Conservation (phyloP, 2,329 filamentous ascomycete genomes). For the Arthrobotrys musiformis region DNA sequence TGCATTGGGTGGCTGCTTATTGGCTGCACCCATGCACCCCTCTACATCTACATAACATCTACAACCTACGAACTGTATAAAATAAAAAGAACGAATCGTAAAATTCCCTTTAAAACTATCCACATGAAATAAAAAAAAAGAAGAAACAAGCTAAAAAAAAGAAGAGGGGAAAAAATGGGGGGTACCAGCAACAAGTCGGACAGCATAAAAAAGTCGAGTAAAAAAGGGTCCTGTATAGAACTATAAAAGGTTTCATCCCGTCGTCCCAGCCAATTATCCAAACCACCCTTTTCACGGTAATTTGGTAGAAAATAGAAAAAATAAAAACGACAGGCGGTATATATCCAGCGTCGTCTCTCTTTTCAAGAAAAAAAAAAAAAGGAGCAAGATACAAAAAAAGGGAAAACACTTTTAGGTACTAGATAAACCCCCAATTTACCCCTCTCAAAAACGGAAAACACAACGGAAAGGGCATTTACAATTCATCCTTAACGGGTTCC, state of each 20-base stretch:
- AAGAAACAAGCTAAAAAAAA: background rate
- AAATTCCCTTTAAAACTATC: constrained; percentile 38
- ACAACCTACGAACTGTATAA: constrained; percentile 25
- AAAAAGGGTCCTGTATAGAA: background rate
- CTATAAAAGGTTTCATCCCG: constrained; percentile 12
- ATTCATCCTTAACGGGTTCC: constrained; percentile 34
- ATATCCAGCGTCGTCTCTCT: constrained; percentile 26
- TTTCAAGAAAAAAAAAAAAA: background rate
- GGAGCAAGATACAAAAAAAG: constrained; percentile 16
- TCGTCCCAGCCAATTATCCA: constrained; percentile 17
- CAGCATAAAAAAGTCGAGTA: background rate
- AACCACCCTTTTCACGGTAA: background rate
- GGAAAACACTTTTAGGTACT: constrained; percentile 27
- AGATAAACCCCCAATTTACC: background rate
- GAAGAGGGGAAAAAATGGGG: background rate
- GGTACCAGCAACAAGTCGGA: constrained; percentile 2
- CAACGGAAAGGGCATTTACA: constrained; percentile 19
- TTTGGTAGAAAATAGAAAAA: background rate
- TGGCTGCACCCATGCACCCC: background rate
- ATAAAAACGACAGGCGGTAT: constrained; percentile 28
- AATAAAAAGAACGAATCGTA: constrained; percentile 3
- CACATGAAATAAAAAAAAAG: constrained; percentile 21
- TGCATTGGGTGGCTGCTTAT: constrained; percentile 19
- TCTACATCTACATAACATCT: background rate
- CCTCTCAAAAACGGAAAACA: background rate